Evolutionary conservation across 768 basidiomycete genomes (phyloP).

Genomic region (Tulasnella sp.): DNA sequence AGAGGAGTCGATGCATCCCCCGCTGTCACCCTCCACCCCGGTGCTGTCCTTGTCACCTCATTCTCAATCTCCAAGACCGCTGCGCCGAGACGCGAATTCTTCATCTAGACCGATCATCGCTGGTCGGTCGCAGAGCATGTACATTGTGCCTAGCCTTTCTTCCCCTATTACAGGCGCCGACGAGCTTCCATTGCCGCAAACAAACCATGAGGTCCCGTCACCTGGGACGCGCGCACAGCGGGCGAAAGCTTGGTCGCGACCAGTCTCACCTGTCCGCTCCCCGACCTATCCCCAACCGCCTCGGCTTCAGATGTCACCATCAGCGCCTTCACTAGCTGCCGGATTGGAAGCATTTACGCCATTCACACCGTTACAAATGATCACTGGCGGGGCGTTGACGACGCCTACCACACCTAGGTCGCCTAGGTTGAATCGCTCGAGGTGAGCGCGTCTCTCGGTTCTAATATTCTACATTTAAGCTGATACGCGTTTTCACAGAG

Average conservation of each 20-base stretch:
- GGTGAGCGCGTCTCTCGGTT: neutral
- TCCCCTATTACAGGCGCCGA: neutral
- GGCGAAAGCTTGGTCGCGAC: conserved; percentile 1
- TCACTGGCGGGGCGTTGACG: conserved; percentile 7
- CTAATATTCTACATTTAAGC: too few relatives aligned
- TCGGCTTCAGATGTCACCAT: neutral
- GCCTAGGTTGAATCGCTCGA: conserved; percentile 9
- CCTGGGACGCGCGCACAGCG: neutral
- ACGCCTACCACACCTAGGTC: conserved; percentile 9
- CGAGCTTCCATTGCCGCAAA: too few relatives aligned
- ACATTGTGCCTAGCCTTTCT: neutral
- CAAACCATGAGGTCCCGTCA: neutral
- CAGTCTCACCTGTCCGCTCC: conserved; percentile 1
- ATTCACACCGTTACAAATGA: neutral
- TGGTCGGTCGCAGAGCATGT: conserved; percentile 10
- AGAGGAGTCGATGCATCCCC: neutral
- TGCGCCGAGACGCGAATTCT: neutral
- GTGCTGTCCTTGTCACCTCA: neutral
- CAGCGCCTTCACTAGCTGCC: conserved; percentile 2
- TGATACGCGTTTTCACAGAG: neutral
- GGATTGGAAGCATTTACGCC: neutral
- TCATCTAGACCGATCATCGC: neutral
- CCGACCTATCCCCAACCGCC: conserved; percentile 46
- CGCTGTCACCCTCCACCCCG: neutral
- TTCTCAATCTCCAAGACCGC: neutral